Percentiles rank a stretch among this genome's conserved stretches.
Conservation (phyloP, 2,329 filamentous ascomycete genomes). For the Cordyceps cicadae region DNA sequence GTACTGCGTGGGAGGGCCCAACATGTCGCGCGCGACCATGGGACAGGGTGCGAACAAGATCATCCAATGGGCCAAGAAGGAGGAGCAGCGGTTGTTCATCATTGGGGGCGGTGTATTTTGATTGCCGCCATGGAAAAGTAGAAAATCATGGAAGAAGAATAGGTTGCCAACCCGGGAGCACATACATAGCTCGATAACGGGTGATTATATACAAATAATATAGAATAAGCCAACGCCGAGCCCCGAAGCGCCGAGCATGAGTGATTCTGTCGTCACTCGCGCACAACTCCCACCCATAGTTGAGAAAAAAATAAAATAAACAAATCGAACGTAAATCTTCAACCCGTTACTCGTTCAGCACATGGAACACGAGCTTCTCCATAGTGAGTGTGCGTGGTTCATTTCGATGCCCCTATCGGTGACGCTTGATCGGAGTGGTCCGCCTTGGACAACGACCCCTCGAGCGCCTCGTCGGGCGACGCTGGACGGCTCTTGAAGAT, state of each 20-base stretch:
- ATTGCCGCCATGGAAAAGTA: neutral
- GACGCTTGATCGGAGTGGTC: conserved; percentile 1
- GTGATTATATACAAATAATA: conserved; percentile 6
- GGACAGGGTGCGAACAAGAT: conserved; percentile 83
- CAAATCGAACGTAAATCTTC: neutral
- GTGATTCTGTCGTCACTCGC: neutral
- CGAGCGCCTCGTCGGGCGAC: conserved; percentile 15
- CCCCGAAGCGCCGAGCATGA: conserved; percentile 1
- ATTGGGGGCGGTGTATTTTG: conserved; percentile 88
- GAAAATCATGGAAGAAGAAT: neutral
- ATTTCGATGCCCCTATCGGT: neutral
- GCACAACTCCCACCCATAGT: neutral
- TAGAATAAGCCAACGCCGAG: neutral
- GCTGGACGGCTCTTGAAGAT: conserved; percentile 17
- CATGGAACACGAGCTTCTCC: neutral
- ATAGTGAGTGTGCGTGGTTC: neutral
- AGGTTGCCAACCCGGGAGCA: neutral
- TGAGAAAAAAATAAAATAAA: neutral
- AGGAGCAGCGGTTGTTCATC: conserved; percentile 92
- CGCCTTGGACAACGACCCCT: conserved; percentile 8
- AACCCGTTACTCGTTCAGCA: conserved; percentile 2
- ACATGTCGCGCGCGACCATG: conserved; percentile 54
- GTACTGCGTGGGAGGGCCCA: conserved; percentile 85
- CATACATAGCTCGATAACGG: neutral
- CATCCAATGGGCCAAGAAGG: conserved; percentile 81